Percentiles rank a stretch among this genome's conserved stretches.
Conservation (phyloP, 1,139 yeast genomes). For the Hanseniaspora uvarum region DNA sequence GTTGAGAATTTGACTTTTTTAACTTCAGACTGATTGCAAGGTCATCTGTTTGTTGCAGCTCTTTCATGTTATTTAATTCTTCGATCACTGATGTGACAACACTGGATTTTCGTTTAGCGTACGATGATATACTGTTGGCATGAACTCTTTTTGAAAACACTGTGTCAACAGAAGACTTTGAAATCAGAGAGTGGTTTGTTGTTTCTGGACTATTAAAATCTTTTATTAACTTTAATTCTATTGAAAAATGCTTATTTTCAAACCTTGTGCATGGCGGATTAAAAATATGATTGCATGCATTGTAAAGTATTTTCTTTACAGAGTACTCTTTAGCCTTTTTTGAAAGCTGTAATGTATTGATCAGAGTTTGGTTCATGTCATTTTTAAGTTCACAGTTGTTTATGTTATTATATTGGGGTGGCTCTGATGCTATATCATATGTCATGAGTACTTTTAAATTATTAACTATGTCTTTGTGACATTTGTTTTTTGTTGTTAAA, state of each 20-base stretch:
- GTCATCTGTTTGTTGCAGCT: background rate
- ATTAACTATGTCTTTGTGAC: background rate
- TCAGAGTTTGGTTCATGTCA: constrained; percentile 4
- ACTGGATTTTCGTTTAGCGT: constrained; percentile 5
- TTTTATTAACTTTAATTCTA: background rate
- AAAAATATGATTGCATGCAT: constrained; percentile 6
- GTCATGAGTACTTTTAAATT: background rate
- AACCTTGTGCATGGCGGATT: constrained; percentile 1
- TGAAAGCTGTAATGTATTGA: background rate
- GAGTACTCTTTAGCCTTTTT: background rate
- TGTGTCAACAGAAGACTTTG: background rate
- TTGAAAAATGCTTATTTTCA: background rate
- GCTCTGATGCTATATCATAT: background rate
- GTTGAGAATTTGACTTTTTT: background rate
- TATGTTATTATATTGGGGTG: background rate
- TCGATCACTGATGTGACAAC: constrained; percentile 10
- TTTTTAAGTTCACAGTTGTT: background rate
- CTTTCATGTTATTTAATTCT: background rate
- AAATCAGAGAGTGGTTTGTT: background rate
- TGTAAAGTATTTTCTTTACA: constrained; percentile 8
- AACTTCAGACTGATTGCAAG: background rate
- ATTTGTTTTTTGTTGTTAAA: background rate
- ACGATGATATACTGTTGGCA: background rate
- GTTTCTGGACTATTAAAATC: background rate
- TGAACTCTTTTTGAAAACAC: background rate